Conservation (phyloP, 78 protist species). For the Dictyostelium purpureum region DNA sequence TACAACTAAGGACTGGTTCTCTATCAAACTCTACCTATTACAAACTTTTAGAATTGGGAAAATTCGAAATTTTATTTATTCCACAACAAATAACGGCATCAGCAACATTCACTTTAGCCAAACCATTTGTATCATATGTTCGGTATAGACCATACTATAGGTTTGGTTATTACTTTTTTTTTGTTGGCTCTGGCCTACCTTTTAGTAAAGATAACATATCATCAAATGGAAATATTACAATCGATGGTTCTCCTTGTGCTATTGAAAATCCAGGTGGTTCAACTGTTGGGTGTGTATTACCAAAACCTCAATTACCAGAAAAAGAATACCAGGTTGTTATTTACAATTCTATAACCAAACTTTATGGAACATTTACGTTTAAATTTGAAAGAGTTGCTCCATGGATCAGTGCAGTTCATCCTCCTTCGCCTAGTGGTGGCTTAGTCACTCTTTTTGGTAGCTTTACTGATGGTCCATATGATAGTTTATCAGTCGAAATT, state of each 20-base stretch:
- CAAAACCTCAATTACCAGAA: background rate
- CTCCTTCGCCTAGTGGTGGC: background rate
- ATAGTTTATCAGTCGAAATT: background rate
- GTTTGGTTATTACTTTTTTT: background rate
- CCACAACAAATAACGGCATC: no score
- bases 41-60: no score
- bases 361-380: background rate
- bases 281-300: background rate
- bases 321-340: background rate
- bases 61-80: no score
- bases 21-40: no score
- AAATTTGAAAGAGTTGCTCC: background rate
- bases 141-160: background rate
- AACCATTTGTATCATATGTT: no score
- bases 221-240: background rate
- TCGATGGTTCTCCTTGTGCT: background rate
- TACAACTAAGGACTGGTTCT: background rate
- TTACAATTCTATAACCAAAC: background rate
- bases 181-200: background rate
- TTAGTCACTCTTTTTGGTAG: background rate
- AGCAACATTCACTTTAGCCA: no score
- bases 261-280: background rate
- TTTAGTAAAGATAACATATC: background rate
- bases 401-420: background rate
- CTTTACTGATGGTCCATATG: background rate